A percentile compares a stretch with the other conserved stretches of the same genome.
phyloP scores from a whole-genome alignment of 169 alveolate species.

The Pseudocohnilembus persalinus region DNA sequence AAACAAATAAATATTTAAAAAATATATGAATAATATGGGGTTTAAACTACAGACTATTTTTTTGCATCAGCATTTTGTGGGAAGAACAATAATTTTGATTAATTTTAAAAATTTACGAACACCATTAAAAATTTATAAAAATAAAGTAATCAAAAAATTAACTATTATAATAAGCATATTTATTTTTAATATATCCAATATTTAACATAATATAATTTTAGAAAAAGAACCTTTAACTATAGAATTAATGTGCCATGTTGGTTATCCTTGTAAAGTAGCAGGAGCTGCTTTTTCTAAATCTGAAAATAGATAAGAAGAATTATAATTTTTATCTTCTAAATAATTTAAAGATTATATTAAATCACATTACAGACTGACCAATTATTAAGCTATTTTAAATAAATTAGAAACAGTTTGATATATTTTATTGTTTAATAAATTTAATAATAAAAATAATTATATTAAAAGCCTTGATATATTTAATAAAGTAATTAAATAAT shows the following conservation, averaged over 20 bases:
- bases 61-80: slow-evolving; percentile 4
- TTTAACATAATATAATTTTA: neutral
- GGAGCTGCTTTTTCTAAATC: slow-evolving; percentile 1
- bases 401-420: too few relatives aligned
- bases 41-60: slow-evolving; percentile 1
- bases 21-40: neutral
- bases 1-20: neutral
- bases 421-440: too few relatives aligned
- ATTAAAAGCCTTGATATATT: too few relatives aligned
- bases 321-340: neutral
- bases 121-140: too few relatives aligned
- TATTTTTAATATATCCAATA: neutral
- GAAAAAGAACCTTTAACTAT: neutral
- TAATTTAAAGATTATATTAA: neutral
- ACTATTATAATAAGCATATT: too few relatives aligned
- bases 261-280: slow-evolving; percentile 3
- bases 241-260: slow-evolving; percentile 20
- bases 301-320: neutral
- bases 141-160: too few relatives aligned
- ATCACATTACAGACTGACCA: slow-evolving; percentile 10
- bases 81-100: neutral
- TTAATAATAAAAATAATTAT: too few relatives aligned
- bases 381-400: too few relatives aligned
- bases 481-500: too few relatives aligned
- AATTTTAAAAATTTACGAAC: too few relatives aligned